Evolutionary conservation across 1,139 yeast genomes (phyloP), one percentile per base, ranked within the genome.

Genomic region (Pichia sp.): DNA sequence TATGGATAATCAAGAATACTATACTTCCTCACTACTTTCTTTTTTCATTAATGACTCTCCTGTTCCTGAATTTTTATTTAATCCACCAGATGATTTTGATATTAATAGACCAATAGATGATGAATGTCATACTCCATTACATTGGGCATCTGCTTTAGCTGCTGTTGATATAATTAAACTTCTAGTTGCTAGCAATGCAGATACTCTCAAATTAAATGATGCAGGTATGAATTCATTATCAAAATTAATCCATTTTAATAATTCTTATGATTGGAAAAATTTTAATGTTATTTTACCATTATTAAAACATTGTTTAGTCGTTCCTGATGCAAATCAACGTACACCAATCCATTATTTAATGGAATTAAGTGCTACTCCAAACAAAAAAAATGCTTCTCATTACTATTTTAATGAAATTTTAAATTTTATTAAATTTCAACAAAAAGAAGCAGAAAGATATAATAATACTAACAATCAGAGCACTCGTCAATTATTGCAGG

Each of bases 141-240:
- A 91, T 60, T 91, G 98, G 98, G 96, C 97, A 0, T 78, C 95
- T 10, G 88, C 97, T 0, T 82, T 91, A 70, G 96, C 96, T 8
- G 80, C 84, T 51, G 65, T 78, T 41, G 76, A 76, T 33, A 72
- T 89, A 59, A 77, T 88, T 39, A 85, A 81, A 50, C 65, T 86
- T 18, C 63, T 91, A 21, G 61, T 88, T 18, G 55, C 69, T 20
- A 69, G 74, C 15, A 88, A 91, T 7, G 95, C 95, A 2, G 82
- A 85, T 55, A 81, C 89, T 5, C 63, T 82, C 33, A 79, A 78
- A 11, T 79, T 83, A 18, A 91, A 88, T 57, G 68, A 73, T 45
- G 70, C 74, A 37, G 97, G 96, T 0, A 78, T 88, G 57, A 89
- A 89, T 51, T 86, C 95, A 28, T 68, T 91, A 33, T 84, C 94